phyloP scores from a whole-genome alignment of 1,284 basidiomycete genomes.

The Leccinum laetum region DNA sequence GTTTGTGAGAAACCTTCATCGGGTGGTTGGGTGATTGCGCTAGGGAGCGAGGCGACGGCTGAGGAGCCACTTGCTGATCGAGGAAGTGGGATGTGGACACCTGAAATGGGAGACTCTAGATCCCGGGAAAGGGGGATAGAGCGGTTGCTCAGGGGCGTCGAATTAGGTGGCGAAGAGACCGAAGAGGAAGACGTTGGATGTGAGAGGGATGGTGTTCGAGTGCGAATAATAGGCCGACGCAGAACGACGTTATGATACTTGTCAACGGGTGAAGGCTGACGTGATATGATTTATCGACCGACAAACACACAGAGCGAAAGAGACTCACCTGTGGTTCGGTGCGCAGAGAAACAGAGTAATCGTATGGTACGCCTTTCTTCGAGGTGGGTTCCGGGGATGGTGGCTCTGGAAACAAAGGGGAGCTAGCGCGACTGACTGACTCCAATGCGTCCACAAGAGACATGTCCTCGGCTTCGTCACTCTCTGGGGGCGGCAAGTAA shows the following conservation, averaged over 20 bases:
- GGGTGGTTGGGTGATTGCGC: conserved; percentile 24
- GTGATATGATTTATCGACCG: conserved; percentile 3
- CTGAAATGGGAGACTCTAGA: conserved; percentile 47
- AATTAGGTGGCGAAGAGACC: conserved; percentile 58
- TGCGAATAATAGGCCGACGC: conserved; percentile 51
- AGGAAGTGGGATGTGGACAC: conserved; percentile 53
- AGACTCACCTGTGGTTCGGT: conserved; percentile 61
- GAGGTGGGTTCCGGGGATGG: conserved; percentile 41
- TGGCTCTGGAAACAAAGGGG: conserved; percentile 42
- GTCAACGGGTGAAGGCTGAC: conserved; percentile 62
- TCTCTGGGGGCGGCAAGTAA: conserved; percentile 48
- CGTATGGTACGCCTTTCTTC: conserved; percentile 51
- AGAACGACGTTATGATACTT: conserved; percentile 66
- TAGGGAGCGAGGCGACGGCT: conserved; percentile 30
- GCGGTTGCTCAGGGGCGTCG: conserved; percentile 59
- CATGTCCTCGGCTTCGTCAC: conserved; percentile 41
- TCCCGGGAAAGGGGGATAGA: conserved; percentile 42
- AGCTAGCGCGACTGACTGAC: conserved; percentile 56
- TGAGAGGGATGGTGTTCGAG: conserved; percentile 73
- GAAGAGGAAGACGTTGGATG: conserved; percentile 61
- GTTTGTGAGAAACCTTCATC: conserved; percentile 16
- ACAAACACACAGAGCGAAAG: not conserved
- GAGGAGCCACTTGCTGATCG: conserved; percentile 55
- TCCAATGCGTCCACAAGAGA: conserved; percentile 62
- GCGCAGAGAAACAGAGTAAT: conserved; percentile 61